These are phyloP conservation scores for Penicillium silybi DNA, from an alignment of 495 filamentous ascomycete genomes.

Conservation along the genomic window DNA sequence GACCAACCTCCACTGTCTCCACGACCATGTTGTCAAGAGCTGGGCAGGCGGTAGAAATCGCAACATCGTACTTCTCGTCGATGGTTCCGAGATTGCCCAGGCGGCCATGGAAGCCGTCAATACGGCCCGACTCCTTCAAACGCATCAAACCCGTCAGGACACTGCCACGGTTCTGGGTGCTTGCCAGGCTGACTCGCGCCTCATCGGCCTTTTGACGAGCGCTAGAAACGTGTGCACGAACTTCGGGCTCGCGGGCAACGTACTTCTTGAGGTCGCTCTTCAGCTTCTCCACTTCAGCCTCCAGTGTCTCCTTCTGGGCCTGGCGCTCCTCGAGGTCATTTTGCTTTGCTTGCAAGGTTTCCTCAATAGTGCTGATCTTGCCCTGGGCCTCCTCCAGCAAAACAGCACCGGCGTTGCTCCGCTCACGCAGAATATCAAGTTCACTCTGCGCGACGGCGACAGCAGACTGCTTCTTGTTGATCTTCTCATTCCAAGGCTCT, in stretches of 20 bases:
- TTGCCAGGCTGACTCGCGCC: constrained; percentile 81
- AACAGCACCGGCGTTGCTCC: constrained; percentile 77
- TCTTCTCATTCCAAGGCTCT: constrained; percentile 94
- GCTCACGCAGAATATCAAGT: constrained; percentile 83
- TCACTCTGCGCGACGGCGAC: constrained; percentile 95
- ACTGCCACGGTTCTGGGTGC: constrained; percentile 86
- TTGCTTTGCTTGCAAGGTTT: constrained; percentile 63
- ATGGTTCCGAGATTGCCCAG: constrained; percentile 96
- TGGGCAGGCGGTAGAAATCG: constrained; percentile 93
- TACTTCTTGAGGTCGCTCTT: constrained; percentile 69
- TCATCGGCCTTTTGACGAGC: constrained; percentile 93
- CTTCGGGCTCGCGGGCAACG: constrained; percentile 68
- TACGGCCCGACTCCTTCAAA: constrained; percentile 90
- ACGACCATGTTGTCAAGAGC: constrained; percentile 92
- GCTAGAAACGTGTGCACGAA: constrained; percentile 76
- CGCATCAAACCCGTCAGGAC: constrained; percentile 89
- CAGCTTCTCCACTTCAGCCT: constrained; percentile 68
- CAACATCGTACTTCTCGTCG: constrained; percentile 89
- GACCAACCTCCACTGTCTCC: constrained; percentile 88
- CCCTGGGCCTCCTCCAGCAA: constrained; percentile 78
- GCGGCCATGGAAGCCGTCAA: constrained; percentile 93
- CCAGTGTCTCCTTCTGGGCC: constrained; percentile 62
- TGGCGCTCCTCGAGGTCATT: constrained; percentile 73
- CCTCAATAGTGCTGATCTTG: constrained; percentile 71
- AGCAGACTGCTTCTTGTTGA: constrained; percentile 89